Conservation (phyloP, 805 yeast species). For the Tetrapisispora arboricola region DNA sequence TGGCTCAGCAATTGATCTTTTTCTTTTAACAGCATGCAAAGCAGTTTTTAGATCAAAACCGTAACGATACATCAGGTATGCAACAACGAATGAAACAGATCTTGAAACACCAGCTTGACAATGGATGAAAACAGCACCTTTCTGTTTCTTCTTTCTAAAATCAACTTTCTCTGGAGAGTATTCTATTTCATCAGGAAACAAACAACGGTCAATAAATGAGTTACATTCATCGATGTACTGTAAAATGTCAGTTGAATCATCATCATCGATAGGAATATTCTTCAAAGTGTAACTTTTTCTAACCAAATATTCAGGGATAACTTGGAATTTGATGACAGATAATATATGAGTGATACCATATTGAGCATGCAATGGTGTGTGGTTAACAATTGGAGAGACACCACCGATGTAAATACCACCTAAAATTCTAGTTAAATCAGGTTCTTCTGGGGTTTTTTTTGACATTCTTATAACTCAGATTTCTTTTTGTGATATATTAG, state of each 20-base stretch:
- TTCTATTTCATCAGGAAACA: slow-evolving; percentile 35
- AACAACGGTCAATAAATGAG: slow-evolving; percentile 54
- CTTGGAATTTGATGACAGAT: slow-evolving; percentile 54
- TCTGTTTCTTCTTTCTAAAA: slow-evolving; percentile 30
- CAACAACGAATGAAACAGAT: slow-evolving; percentile 75
- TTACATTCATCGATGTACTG: slow-evolving; percentile 51
- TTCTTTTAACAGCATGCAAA: slow-evolving; percentile 62
- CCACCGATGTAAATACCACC: slow-evolving; percentile 75
- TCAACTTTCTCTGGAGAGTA: slow-evolving; percentile 23
- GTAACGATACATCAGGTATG: slow-evolving; percentile 78
- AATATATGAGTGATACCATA: slow-evolving; percentile 61
- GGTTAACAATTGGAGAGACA: slow-evolving; percentile 49
- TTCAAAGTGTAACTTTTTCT: slow-evolving; percentile 38
- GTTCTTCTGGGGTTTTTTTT: slow-evolving; percentile 2
- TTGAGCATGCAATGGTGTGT: slow-evolving; percentile 39
- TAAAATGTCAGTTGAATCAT: slow-evolving; percentile 53
- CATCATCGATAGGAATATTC: slow-evolving; percentile 67
- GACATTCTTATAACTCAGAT: neutral
- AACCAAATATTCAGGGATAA: slow-evolving; percentile 41
- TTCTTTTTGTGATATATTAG: neutral
- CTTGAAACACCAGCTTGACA: slow-evolving; percentile 93
- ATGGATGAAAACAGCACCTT: slow-evolving; percentile 47
- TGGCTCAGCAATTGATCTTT: slow-evolving; percentile 52
- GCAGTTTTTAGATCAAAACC: slow-evolving; percentile 52
- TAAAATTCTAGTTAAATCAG: slow-evolving; percentile 43